Conservation (phyloP, 2,329 filamentous ascomycete genomes). For the Fusarium torreyae region DNA sequence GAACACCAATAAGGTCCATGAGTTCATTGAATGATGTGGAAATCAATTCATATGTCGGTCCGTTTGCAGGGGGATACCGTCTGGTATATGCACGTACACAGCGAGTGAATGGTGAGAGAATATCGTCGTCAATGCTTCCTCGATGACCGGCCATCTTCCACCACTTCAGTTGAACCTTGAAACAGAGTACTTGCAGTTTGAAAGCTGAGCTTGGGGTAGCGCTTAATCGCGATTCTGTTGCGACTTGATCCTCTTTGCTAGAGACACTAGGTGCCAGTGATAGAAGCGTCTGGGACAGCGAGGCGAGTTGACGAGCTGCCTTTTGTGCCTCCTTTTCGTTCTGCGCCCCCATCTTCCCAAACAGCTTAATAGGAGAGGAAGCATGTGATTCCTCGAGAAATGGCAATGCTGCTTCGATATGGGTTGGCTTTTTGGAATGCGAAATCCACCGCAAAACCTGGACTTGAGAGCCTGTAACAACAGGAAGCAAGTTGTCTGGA, state of each 20-base stretch:
- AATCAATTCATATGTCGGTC: constrained; percentile 57
- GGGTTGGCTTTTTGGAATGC: constrained; percentile 70
- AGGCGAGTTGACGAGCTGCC: constrained; percentile 75
- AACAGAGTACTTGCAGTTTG: constrained; percentile 74
- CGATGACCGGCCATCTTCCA: constrained; percentile 75
- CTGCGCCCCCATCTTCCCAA: constrained; percentile 63
- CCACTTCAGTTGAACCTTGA: constrained; percentile 74
- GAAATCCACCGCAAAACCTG: constrained; percentile 76
- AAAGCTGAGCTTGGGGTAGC: constrained; percentile 72
- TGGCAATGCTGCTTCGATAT: constrained; percentile 71
- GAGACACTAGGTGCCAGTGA: constrained; percentile 78
- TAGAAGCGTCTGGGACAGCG: constrained; percentile 75
- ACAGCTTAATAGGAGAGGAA: constrained; percentile 72
- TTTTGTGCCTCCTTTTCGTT: constrained; percentile 67
- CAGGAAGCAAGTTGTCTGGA: constrained; percentile 61
- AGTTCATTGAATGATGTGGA: constrained; percentile 53
- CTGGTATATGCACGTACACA: constrained; percentile 74
- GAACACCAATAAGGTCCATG: constrained; percentile 52
- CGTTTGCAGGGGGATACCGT: constrained; percentile 60
- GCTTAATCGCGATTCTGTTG: constrained; percentile 67
- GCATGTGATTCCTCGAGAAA: constrained; percentile 67
- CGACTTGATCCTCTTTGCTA: constrained; percentile 71
- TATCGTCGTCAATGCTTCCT: constrained; percentile 73
- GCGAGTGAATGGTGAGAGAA: constrained; percentile 75
- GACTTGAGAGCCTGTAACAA: constrained; percentile 76